phyloP scores from a whole-genome alignment of 2,329 filamentous ascomycete species.

The Aspergillus thermomutatus region DNA sequence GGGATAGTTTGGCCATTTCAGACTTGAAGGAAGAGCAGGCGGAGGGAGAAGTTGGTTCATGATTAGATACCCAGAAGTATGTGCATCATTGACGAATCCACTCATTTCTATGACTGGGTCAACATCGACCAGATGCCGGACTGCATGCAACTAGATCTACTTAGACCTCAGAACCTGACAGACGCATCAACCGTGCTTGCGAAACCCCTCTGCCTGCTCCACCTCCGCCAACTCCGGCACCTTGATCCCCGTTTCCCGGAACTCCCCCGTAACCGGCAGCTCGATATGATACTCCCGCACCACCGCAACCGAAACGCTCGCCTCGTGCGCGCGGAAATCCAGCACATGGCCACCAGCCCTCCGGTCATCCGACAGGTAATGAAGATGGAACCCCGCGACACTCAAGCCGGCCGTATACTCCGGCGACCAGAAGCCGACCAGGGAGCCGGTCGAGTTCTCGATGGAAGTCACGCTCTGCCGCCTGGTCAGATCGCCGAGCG shows the following conservation, averaged over 20 bases:
- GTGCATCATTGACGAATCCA: background rate
- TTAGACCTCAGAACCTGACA: no score
- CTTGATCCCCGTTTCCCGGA: conserved; percentile 31
- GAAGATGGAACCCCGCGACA: conserved; percentile 42
- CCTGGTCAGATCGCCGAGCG: conserved; percentile 14
- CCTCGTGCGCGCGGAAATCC: conserved; percentile 27
- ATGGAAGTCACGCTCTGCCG: conserved; percentile 31
- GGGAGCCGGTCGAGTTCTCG: conserved; percentile 34
- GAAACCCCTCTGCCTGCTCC: no score
- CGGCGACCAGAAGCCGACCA: conserved; percentile 44
- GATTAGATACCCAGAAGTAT: background rate
- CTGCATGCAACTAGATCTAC: no score
- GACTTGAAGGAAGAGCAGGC: background rate
- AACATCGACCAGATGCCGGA: no score
- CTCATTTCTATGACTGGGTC: no score
- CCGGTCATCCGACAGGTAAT: conserved; percentile 38
- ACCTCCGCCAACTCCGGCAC: no score
- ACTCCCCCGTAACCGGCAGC: conserved; percentile 37
- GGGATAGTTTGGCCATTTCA: background rate
- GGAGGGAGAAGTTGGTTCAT: background rate
- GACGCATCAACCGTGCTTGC: no score
- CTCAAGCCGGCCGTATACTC: conserved; percentile 40
- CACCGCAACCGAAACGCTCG: conserved; percentile 36
- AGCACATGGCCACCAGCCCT: conserved; percentile 34
- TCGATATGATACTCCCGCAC: conserved; percentile 38